Base-by-base conservation (phyloP, 208 protist genomes). In the Zelonia costaricensis region DNA sequence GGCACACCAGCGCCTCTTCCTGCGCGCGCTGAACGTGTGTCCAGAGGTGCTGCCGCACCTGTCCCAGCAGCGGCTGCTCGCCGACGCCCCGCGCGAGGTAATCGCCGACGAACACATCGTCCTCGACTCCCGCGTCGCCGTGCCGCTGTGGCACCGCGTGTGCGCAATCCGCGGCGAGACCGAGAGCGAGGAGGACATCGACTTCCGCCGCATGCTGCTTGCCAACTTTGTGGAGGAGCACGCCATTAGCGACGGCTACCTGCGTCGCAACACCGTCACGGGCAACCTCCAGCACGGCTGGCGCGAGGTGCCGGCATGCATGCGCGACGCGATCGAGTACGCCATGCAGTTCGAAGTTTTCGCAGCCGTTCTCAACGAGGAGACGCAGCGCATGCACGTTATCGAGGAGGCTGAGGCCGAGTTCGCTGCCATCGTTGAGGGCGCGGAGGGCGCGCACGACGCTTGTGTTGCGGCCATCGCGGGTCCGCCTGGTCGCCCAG, bases 151-250 rank as follows among this genome's bases (percentile, higher is more conserved):
- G 79, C 67, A 88, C n/a, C 78, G 78, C 18, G 70, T 74, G 10
- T 62, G 74, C n/a, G 72, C 64, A 0, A 84, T 94, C 54, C 82
- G 84, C 35, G 52, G 63, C 3, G 88, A 94, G 48, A 91, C 82
- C 35, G 72, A 85, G 60, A 70, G 48, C 15, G 88, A 94, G 60
- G 78, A 94, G 67, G 72, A 81, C 36, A 89, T 91, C 27, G 62
- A 59, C 5, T 88, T 74, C 53, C 54, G 47, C 1, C 80, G 81
- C 20, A 28, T 91, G 16, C 27, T 61, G 39, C 57, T 91, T 9
- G 88, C 77, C 23, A 60, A 76, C 49, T 44, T 67, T 5, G 62
- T 76, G 31, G 62, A 90, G 65, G 61, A 72, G 16, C 84, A 94
- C 47, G 56, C 81, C 46, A 40, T 87, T 42, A 49, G 42, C 23